A percentile compares a stretch with the other conserved stretches of the same genome.
These are phyloP conservation scores for Persicaria maculosa DNA, from an alignment of 148 eudicot genomes.

Conservation along the genomic window DNA sequence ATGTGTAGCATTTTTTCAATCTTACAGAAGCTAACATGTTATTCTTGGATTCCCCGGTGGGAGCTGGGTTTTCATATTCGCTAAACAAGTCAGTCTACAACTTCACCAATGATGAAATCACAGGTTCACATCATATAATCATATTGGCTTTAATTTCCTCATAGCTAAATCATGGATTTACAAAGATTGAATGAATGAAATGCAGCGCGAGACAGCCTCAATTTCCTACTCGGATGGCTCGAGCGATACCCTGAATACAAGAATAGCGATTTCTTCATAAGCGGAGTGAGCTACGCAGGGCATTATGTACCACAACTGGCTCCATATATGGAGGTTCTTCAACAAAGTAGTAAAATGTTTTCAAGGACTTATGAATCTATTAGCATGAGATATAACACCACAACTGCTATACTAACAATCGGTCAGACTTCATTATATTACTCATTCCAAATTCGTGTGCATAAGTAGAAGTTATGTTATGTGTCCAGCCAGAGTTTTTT, in stretches of 20 bases:
- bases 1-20: not conserved
- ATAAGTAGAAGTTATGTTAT: no score
- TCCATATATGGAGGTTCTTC: no score
- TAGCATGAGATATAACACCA: no score
- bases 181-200: not conserved
- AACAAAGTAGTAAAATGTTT: no score
- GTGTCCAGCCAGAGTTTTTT: no score
- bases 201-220: constrained; percentile 14
- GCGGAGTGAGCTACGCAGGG: constrained; percentile 75
- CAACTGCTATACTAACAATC: no score
- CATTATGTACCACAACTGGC: constrained; percentile 12
- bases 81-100: not conserved
- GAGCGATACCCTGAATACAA: constrained; percentile 41
- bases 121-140: not conserved
- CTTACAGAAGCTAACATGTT: constrained; percentile 11
- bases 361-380: no score
- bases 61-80: constrained; percentile 4
- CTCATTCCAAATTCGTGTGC: no score
- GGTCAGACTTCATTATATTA: no score
- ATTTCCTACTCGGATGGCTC: constrained; percentile 59
- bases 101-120: constrained; percentile 6
- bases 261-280: constrained; percentile 40
- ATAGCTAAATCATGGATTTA: not conserved
- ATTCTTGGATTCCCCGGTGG: constrained; percentile 10
- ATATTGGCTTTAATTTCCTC: not conserved